Conservation (phyloP, 768 basidiomycete genomes). For the Termitomyces sp. region DNA sequence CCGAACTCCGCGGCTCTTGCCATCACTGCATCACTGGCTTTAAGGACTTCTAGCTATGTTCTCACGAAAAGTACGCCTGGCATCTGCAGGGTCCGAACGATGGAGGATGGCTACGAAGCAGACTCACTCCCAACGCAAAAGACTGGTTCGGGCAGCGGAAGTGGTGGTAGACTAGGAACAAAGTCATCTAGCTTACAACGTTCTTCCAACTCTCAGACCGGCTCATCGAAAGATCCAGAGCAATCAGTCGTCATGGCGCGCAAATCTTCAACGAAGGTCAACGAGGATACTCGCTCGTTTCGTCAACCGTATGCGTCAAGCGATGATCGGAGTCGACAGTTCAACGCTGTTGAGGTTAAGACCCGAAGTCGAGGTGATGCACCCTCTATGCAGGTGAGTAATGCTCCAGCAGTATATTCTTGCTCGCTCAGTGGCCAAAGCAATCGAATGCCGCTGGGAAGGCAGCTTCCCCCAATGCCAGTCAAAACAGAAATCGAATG, state of each 20-base stretch:
- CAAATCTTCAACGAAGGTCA: constrained; percentile 4
- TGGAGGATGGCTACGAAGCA: not conserved
- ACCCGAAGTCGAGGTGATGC: not conserved
- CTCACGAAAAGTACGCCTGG: not conserved
- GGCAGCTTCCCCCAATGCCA: no score
- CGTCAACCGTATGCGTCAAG: not conserved
- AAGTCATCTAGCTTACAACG: not conserved
- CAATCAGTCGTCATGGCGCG: constrained; percentile 4
- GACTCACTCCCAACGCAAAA: not conserved
- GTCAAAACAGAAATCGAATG: not conserved
- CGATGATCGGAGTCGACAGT: not conserved
- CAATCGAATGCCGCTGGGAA: not conserved
- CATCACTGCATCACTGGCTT: not conserved
- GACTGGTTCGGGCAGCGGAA: not conserved
- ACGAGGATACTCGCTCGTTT: not conserved
- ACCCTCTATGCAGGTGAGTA: not conserved
- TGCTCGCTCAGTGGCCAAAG: not conserved
- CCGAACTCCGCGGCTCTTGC: constrained; percentile 7
- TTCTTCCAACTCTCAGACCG: not conserved
- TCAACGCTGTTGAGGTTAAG: not conserved
- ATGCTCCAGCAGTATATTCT: not conserved
- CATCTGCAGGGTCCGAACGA: not conserved
- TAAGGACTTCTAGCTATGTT: not conserved
- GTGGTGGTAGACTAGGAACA: not conserved
- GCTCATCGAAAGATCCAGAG: constrained; percentile 7